A percentile compares a stretch with the other conserved stretches of the same genome.
phyloP scores from a whole-genome alignment of 805 yeast genomes.

The Pichia californica region DNA sequence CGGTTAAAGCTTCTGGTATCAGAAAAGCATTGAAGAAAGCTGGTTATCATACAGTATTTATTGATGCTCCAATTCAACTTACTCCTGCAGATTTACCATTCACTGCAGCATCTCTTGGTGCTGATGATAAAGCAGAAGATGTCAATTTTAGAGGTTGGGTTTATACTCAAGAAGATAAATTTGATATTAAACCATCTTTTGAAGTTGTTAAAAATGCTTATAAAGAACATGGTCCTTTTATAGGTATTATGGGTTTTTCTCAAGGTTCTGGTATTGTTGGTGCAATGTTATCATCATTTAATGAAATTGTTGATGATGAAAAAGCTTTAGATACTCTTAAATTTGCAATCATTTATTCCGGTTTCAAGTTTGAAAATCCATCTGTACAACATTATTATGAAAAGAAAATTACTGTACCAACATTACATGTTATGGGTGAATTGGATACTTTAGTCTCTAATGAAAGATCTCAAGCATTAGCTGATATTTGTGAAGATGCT shows the following conservation, averaged over 20 bases:
- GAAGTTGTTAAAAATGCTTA: constrained; percentile 43
- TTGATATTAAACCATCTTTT: constrained; percentile 35
- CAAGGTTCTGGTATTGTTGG: constrained; percentile 93
- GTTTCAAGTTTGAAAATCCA: constrained; percentile 33
- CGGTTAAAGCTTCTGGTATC: constrained; percentile 84
- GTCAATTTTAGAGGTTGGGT: constrained; percentile 63
- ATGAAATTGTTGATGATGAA: constrained; percentile 42
- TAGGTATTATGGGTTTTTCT: constrained; percentile 85
- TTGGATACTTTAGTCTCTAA: constrained; percentile 80
- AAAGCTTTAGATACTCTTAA: constrained; percentile 43
- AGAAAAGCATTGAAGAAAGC: constrained; percentile 63
- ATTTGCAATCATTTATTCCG: constrained; percentile 73
- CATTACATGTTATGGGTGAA: constrained; percentile 81
- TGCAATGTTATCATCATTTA: constrained; percentile 54
- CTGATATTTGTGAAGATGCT: constrained; percentile 46
- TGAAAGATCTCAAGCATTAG: constrained; percentile 58
- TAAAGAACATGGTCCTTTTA: constrained; percentile 70
- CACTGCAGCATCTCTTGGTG: constrained; percentile 39
- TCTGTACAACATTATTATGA: constrained; percentile 26
- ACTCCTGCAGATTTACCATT: constrained; percentile 71
- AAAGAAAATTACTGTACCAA: constrained; percentile 26
- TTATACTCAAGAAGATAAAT: constrained; percentile 36
- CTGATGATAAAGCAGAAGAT: constrained; percentile 35
- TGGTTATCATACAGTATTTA: constrained; percentile 64
- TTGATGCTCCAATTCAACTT: constrained; percentile 71